These are phyloP conservation scores for Vitis hybrid DNA, from an alignment of 177 flowering plant genomes.

Conservation along the genomic window DNA sequence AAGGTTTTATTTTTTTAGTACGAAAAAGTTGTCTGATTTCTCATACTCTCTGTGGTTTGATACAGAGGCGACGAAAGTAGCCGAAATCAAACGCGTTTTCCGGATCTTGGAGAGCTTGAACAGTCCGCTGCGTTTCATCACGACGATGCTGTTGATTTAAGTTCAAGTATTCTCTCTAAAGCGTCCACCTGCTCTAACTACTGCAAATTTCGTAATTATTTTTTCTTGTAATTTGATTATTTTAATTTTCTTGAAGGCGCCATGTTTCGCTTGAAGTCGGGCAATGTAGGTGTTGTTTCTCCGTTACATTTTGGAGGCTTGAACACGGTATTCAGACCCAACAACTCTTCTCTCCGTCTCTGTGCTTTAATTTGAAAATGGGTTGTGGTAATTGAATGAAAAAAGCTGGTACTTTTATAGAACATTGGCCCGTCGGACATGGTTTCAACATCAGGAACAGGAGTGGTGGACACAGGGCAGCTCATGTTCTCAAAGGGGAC, in stretches of 20 bases:
- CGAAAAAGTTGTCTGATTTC: background rate
- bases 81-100: constrained; percentile 36
- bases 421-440: constrained; percentile 22
- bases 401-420: constrained; percentile 12
- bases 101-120: constrained; percentile 65
- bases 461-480: constrained; percentile 39
- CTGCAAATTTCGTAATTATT: background rate
- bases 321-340: constrained; percentile 36
- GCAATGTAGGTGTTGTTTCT: constrained; percentile 35
- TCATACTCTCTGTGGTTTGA: constrained; percentile 6
- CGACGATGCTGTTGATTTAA: constrained; percentile 65
- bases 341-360: constrained; percentile 1
- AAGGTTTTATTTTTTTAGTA: background rate
- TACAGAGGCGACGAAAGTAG: constrained; percentile 42
- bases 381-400: background rate
- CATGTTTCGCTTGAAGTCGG: constrained; percentile 40
- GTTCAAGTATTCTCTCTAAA: constrained; percentile 37
- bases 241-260: constrained; percentile 31
- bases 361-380: constrained; percentile 5
- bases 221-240: constrained; percentile 1
- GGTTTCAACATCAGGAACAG: constrained; percentile 15
- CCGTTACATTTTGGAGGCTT: constrained; percentile 43
- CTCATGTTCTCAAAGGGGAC: constrained; percentile 34
- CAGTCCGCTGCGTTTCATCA: constrained; percentile 53
- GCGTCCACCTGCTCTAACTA: background rate